Evolutionary conservation across 2,329 filamentous ascomycete genomes (phyloP), one percentile per base, ranked within the genome.

Genomic region (Claviceps capensis): DNA sequence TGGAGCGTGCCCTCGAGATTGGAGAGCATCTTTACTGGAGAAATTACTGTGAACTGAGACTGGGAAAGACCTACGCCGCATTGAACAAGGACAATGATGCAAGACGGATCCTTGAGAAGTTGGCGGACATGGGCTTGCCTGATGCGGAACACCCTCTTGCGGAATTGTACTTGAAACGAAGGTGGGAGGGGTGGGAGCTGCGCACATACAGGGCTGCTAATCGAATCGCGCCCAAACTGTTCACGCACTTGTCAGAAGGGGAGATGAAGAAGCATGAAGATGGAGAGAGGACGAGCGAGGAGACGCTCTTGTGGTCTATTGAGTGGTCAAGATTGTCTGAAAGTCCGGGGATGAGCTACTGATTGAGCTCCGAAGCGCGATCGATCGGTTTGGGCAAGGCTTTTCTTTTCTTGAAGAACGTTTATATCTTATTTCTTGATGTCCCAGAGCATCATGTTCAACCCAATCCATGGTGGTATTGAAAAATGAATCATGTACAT

Each of bases 251-350:
- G 23, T 59, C 64, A 2, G 62, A 67, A 46, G 55, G 63, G 14
- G 60, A 59, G 41, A 52, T 66, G 47, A 59, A 62, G 42, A 57
- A 49, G 16, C 51, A 16, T 5, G 17, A 36, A 13, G 17, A 13
- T 47, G 26, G 54, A 38, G 48, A 52, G 19, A 53, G 40, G 47
- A 47, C 48, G 38, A 45, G 51, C 4, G 57, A 56, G 36, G 57
- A 65, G 2, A 54, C 57, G 14, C 48, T 55, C 19, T 57, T 56
- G 5, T 68, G 64, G 66, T 65, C 63, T 11, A 55, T 61, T 57
- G 66, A 69, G 55, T 68, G 65, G 61, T 59, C 63, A n/a, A 60
- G 60, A 17, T 51, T 69, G 41, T 64, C 61, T 3, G 30, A 34
- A 30, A 11, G 59, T 67, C 47, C 41, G 47, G 3, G 56, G 52